These are phyloP conservation scores for Pyrrhoderma lamaoense DNA, from an alignment of 1,284 basidiomycete species.

Conservation along the genomic window DNA sequence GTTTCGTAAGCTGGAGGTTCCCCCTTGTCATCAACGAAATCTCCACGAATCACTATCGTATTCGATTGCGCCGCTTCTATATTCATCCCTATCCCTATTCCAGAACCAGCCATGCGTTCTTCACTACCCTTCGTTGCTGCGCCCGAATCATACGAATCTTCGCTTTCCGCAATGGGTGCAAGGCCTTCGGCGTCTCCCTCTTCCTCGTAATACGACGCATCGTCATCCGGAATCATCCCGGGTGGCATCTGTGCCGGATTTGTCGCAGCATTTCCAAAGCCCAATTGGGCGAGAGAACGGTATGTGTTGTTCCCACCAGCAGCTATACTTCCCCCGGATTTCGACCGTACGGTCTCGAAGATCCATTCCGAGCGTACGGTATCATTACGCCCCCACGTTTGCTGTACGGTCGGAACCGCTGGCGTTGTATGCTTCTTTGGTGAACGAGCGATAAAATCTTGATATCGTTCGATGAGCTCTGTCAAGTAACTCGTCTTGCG, in stretches of 20 bases:
- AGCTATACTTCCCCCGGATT: conserved; percentile 63
- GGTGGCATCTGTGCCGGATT: conserved; percentile 31
- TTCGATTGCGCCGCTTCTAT: conserved; percentile 48
- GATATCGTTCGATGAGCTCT: conserved; percentile 87
- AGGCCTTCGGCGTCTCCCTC: conserved; percentile 24
- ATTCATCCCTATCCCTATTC: conserved; percentile 41
- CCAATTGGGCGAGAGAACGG: conserved; percentile 12
- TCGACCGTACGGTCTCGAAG: conserved; percentile 83
- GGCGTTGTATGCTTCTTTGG: conserved; percentile 36
- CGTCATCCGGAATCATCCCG: conserved; percentile 45
- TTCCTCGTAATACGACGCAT: conserved; percentile 33
- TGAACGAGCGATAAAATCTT: conserved; percentile 56
- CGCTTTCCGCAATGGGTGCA: conserved; percentile 17
- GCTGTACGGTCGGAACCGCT: conserved; percentile 26
- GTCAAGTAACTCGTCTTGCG: conserved; percentile 93
- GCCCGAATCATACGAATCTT: conserved; percentile 19
- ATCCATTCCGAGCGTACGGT: conserved; percentile 90
- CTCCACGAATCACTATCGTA: conserved; percentile 53
- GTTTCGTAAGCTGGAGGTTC: conserved; percentile 59
- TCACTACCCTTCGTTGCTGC: conserved; percentile 48
- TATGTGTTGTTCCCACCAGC: conserved; percentile 19
- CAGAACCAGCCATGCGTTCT: conserved; percentile 28
- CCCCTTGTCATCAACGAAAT: conserved; percentile 25
- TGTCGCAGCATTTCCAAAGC: conserved; percentile 20
- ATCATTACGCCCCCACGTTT: conserved; percentile 50